Conservation (phyloP, 2,329 filamentous ascomycete species). For the Penicillium capsulatum region DNA sequence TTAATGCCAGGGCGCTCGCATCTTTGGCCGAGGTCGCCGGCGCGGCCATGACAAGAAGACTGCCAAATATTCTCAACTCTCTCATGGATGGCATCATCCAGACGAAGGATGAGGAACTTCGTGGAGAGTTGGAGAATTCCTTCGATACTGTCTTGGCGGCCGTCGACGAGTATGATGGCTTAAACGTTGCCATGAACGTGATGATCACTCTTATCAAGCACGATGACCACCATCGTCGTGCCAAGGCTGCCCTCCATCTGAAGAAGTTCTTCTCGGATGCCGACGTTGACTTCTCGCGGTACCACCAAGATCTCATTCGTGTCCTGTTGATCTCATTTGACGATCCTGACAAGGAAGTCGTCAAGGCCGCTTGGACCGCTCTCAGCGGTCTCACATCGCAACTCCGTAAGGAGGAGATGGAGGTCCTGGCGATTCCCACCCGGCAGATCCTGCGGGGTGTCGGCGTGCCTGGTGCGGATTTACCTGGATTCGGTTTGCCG, state of each 20-base stretch:
- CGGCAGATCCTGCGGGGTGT: slow-evolving; percentile 82
- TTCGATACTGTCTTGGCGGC: slow-evolving; percentile 89
- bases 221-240: slow-evolving; percentile 81
- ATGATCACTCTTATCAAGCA: slow-evolving; percentile 85
- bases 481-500: slow-evolving; percentile 82
- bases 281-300: slow-evolving; percentile 85
- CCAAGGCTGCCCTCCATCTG: slow-evolving; percentile 72
- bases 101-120: slow-evolving; percentile 68
- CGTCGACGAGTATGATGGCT: slow-evolving; percentile 91
- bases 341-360: slow-evolving; percentile 74
- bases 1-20: slow-evolving; percentile 91
- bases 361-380: slow-evolving; percentile 85
- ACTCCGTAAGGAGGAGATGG: slow-evolving; percentile 97
- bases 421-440: slow-evolving; percentile 80
- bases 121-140: slow-evolving; percentile 67
- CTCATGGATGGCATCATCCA: slow-evolving; percentile 86
- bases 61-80: slow-evolving; percentile 86
- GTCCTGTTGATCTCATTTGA: slow-evolving; percentile 88
- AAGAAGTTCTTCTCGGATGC: slow-evolving; percentile 79
- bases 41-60: slow-evolving; percentile 79
- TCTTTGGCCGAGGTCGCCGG: slow-evolving; percentile 90
- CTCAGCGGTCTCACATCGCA: slow-evolving; percentile 82
- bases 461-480: slow-evolving; percentile 75
- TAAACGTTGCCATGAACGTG: slow-evolving; percentile 94
- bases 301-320: slow-evolving; percentile 92